Conservation (phyloP, 2,329 filamentous ascomycete species). For the Cercospora zeina region DNA sequence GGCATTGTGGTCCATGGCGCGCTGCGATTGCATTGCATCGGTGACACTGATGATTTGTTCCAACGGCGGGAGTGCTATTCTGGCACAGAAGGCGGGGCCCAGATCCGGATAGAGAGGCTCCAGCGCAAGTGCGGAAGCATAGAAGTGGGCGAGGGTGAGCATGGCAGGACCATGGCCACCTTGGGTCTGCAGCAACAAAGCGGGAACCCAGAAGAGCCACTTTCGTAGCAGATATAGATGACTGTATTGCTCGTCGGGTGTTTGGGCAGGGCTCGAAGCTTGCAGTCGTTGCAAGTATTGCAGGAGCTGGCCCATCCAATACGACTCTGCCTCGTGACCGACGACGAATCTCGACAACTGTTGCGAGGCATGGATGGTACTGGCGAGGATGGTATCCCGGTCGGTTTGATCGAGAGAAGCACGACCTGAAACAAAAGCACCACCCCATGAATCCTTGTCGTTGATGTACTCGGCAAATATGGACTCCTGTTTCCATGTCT, state of each 20-base stretch:
- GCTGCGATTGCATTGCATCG: constrained; percentile 59
- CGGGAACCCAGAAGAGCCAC: constrained; percentile 95
- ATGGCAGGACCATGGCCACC: constrained; percentile 75
- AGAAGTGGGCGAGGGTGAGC: constrained; percentile 85
- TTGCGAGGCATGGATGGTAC: constrained; percentile 47
- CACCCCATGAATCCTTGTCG: constrained; percentile 59
- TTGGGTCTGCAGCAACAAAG: constrained; percentile 75
- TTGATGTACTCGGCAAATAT: constrained; percentile 79
- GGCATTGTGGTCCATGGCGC: constrained; percentile 45
- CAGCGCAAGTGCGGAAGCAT: constrained; percentile 81
- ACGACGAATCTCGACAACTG: constrained; percentile 48
- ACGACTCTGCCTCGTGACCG: constrained; percentile 49
- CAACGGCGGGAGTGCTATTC: constrained; percentile 73
- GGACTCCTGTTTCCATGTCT: constrained; percentile 82
- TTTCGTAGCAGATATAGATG: constrained; percentile 83
- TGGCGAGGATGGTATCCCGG: constrained; percentile 40
- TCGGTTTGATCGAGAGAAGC: constrained; percentile 30
- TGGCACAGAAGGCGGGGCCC: constrained; percentile 73
- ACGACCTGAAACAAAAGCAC: constrained; percentile 27
- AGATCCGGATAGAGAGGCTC: constrained; percentile 91
- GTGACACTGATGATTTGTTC: constrained; percentile 82
- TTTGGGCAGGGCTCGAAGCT: constrained; percentile 45
- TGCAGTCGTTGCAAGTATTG: constrained; percentile 51
- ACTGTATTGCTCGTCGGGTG: constrained; percentile 80
- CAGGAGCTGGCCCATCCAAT: constrained; percentile 52